These are phyloP conservation scores for Trypanosoma lewisi DNA, from an alignment of 208 protist genomes.

Conservation along the genomic window DNA sequence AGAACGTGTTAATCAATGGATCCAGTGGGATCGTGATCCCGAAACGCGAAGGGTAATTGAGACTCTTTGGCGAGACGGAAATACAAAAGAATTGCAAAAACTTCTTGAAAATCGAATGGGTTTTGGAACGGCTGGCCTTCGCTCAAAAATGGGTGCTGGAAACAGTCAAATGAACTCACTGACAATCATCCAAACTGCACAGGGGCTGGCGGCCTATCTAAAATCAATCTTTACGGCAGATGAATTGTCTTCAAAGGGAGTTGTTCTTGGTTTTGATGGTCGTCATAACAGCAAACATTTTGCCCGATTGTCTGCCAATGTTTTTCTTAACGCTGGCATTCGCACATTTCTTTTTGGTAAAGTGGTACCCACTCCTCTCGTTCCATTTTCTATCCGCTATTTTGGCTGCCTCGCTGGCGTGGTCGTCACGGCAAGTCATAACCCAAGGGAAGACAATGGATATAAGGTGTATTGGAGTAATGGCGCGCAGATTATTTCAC, in stretches of 20 bases:
- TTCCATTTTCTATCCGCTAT: slow-evolving; percentile 74
- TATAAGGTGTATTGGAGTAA: slow-evolving; percentile 99
- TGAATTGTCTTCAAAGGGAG: slow-evolving; percentile 42
- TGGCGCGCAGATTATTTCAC: slow-evolving; percentile 94
- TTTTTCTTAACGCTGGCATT: slow-evolving; percentile 80
- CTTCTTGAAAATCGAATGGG: slow-evolving; percentile 84
- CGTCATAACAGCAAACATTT: slow-evolving; percentile 92
- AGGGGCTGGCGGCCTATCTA: slow-evolving; percentile 79
- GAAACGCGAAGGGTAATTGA: slow-evolving; percentile 48
- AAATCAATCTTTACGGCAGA: slow-evolving; percentile 32
- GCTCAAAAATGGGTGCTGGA: slow-evolving; percentile 92
- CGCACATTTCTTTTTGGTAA: slow-evolving; percentile 83
- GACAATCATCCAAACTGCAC: slow-evolving; percentile 94
- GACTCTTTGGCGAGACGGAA: slow-evolving; percentile 28
- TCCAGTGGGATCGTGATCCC: slow-evolving; percentile 66
- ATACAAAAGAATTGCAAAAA: slow-evolving; percentile 43
- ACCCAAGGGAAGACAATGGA: slow-evolving; percentile 99
- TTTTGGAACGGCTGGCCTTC: slow-evolving; percentile 96
- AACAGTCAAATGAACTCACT: slow-evolving; percentile 95
- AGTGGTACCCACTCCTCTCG: slow-evolving; percentile 92
- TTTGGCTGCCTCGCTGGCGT: slow-evolving; percentile 81
- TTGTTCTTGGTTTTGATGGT: slow-evolving; percentile 95
- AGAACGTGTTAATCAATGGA: slow-evolving; percentile 54
- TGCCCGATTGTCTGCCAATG: slow-evolving; percentile 82
- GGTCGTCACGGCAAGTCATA: slow-evolving; percentile 99